Base-by-base conservation (phyloP, 371 early-diverging fungal genomes). In the Batkoa obscura region DNA sequence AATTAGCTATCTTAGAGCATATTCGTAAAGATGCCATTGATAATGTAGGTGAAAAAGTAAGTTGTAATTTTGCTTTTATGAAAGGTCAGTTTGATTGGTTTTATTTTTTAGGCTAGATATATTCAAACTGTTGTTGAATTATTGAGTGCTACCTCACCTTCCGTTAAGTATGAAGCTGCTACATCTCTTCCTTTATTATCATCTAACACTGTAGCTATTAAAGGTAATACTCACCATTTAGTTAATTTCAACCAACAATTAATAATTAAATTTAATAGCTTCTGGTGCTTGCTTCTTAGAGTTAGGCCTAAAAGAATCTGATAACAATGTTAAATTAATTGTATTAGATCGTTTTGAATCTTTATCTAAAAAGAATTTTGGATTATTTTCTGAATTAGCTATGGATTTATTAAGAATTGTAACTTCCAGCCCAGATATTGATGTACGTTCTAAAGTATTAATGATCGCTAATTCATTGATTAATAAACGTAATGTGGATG, bases 111-210 rank as follows among this genome's bases (percentile, higher is more conserved):
- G 56, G 23, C 50, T 42, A 46, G 39, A 10, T 60, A 90, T 68
- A 84, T 95, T 59, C 83, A 86, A 55, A 80, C 80, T 59, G 80
- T 95, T 41, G 82, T 90, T 58, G 83, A 86, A 59, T 71, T 96
- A 58, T 72, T 94, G 60, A 73, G 78, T 35, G 78, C 80, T 15
- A 69, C 81, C 23, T 79, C 90, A 8, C 83, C 80, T 62, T 79
- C 94, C 38, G 97, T 97, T 61, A 89, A 91, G 63, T 97, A 89
- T 65, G 98, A 97, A 65, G 98, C 98, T 15, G 96, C 98, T 35
- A 79, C 81, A 51, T 84, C 94, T 23, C 71, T 95, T 57, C 81
- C 92, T 56, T 72, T 78, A 5, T 73, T 97, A 43, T 88, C 96
- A 9, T 76, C 81, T 31, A 86, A 88, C 61, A 78, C 89, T 43